Evolutionary conservation across 2,329 filamentous ascomycete genomes (phyloP), one percentile per base, ranked within the genome.

Genomic region (Camptophora hylomeconis): DNA sequence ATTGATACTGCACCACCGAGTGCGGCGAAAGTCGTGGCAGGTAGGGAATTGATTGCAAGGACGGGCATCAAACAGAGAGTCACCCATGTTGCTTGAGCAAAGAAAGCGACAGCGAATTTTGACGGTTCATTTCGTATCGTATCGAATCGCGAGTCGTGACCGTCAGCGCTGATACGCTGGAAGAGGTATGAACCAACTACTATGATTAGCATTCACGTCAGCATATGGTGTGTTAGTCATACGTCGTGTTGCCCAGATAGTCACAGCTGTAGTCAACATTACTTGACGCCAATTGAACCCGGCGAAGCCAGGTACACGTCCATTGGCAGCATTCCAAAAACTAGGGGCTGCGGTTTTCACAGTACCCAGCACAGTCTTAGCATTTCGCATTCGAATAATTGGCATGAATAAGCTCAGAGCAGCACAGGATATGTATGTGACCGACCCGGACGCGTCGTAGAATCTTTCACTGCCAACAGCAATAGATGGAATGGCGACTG

Each of bases 11-110:
- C 33, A 0, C 48, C 37, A 0, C 66, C 63, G 2, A 73, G 47
- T 1, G 61, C 56, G 3, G 63, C 57, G 26, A 70, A 63, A 1
- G 62, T 54, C 3, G 57, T 53, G 2, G 65, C 57, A 0, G 75
- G 72, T 5, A 76, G 61, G 5, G 69, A 57, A 49, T 79, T 80
- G 31, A 79, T 45, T 2, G 72, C 66, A 5, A 79, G 54, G 6
- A 80, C 65, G 7, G 76, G 75, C 41, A 77, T 58, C 4, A 76
- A 57, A 48, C 70, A 75, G n/a, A 79, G 57, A 2, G 69, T 69
- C 2, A 80, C 71, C 75, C 75, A 80, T 0, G 65, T 63, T 5
- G 75, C 74, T 50, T 80, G 75, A 3, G 65, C 67, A 41, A 67
- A 55, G 51, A 69, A 72, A 4, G 65, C 66, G 24, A 50, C 62